phyloP scores from a whole-genome alignment of 2,329 filamentous ascomycete species.

The Moelleriella libera region DNA sequence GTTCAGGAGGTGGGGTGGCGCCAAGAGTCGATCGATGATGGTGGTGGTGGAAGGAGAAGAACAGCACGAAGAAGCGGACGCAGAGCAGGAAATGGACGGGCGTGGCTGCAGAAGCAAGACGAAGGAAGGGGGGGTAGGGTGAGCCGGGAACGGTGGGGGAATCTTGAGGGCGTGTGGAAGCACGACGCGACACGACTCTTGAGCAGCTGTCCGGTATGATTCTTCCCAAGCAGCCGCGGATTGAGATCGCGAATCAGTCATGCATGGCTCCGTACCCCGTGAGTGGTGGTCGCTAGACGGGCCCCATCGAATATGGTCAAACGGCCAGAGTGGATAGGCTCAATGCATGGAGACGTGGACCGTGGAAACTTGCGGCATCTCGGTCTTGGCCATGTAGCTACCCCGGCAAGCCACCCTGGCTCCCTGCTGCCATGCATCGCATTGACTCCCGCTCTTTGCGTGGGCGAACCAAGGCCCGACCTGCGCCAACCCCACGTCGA shows the following conservation, averaged over 20 bases:
- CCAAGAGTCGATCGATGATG: not conserved
- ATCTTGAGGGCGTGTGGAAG: not conserved
- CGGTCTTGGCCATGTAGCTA: not conserved
- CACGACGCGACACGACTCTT: too few relatives aligned
- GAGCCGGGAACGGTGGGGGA: not conserved
- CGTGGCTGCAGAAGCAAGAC: too few relatives aligned
- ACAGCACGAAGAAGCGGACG: not conserved
- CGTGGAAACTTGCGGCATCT: slow-evolving; percentile 7
- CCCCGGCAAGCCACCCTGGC: not conserved
- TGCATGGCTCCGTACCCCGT: slow-evolving; percentile 2
- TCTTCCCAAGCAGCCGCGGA: slow-evolving; percentile 6
- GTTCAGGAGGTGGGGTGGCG: slow-evolving; percentile 2
- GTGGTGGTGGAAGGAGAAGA: not conserved
- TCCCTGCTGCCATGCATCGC: not conserved
- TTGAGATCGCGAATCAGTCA: slow-evolving; percentile 6
- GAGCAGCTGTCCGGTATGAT: slow-evolving; percentile 1
- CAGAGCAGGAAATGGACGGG: not conserved
- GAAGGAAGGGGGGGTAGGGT: too few relatives aligned
- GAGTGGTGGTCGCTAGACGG: not conserved
- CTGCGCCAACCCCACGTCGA: too few relatives aligned
- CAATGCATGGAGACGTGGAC: slow-evolving; percentile 7
- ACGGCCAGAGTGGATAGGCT: slow-evolving; percentile 8
- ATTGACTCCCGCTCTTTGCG: not conserved
- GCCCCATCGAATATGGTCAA: slow-evolving; percentile 16
- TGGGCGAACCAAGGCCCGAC: too few relatives aligned